Percentiles rank a stretch among this genome's conserved stretches.
Evolutionary conservation across 2,329 filamentous ascomycete genomes (phyloP).

Genomic region (Aspergillus sp.): DNA sequence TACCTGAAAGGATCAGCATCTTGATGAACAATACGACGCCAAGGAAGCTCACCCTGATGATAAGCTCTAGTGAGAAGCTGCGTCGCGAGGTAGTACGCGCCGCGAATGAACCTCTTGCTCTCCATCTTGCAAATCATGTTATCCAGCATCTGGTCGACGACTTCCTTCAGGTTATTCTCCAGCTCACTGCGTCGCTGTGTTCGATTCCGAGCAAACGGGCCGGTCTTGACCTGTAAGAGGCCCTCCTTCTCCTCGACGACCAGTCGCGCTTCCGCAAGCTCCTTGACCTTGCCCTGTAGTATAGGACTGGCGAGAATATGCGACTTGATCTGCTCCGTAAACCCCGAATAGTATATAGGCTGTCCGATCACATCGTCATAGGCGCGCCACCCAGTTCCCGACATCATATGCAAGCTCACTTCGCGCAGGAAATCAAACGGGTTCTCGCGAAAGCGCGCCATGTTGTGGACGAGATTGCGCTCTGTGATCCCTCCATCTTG

Average conservation of each 20-base stretch:
- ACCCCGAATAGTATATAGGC: constrained; percentile 90
- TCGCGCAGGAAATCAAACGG: constrained; percentile 85
- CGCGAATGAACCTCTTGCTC: constrained; percentile 86
- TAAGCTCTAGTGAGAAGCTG: constrained; percentile 92
- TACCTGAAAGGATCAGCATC: constrained; percentile 50
- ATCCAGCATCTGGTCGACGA: constrained; percentile 85
- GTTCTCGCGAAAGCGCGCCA: constrained; percentile 80
- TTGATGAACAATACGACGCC: not conserved
- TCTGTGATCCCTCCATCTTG: constrained; percentile 54
- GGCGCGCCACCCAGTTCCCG: constrained; percentile 90
- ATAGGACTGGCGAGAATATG: constrained; percentile 76
- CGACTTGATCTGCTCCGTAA: constrained; percentile 85
- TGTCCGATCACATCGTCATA: constrained; percentile 91
- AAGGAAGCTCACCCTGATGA: constrained; percentile 70
- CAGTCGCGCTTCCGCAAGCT: constrained; percentile 76
- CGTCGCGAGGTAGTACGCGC: constrained; percentile 86
- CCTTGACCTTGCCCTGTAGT: constrained; percentile 72
- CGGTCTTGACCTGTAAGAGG: constrained; percentile 55
- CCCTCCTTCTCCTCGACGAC: constrained; percentile 78
- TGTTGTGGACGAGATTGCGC: constrained; percentile 65
- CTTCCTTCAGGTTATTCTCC: constrained; percentile 73
- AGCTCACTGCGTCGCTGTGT: constrained; percentile 59
- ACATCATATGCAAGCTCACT: constrained; percentile 82
- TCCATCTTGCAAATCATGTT: constrained; percentile 99
- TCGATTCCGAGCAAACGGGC: constrained; percentile 35